A percentile compares a stretch with the other conserved stretches of the same genome.
phyloP scores from a whole-genome alignment of 2,329 filamentous ascomycete genomes.

The Dryadomyces sulphureus region DNA sequence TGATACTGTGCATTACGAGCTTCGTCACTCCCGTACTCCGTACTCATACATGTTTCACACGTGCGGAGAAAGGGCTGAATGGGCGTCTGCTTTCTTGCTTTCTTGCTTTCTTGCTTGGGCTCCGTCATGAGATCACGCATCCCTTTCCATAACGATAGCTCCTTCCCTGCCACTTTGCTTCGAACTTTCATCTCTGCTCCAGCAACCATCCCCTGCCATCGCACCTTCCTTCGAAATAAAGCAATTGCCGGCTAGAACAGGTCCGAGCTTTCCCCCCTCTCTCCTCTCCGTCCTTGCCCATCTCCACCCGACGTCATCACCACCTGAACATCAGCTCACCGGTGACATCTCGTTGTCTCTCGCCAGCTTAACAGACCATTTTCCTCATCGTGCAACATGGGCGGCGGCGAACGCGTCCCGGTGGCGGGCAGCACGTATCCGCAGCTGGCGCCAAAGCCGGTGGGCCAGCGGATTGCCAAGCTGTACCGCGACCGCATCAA shows the following conservation, averaged over 20 bases:
- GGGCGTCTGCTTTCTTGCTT: no score
- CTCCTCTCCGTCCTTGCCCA: neutral
- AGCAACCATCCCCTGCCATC: no score
- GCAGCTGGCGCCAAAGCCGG: constrained; percentile 12
- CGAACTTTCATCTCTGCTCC: neutral
- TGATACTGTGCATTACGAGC: no score
- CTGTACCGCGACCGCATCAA: constrained; percentile 13
- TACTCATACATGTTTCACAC: no score
- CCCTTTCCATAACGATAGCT: neutral
- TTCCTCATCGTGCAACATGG: constrained; percentile 9
- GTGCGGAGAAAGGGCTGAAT: no score
- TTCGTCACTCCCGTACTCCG: no score
- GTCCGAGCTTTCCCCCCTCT: neutral
- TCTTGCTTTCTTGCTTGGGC: no score
- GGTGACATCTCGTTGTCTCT: neutral
- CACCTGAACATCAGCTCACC: neutral
- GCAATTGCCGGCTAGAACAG: neutral
- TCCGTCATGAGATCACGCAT: neutral
- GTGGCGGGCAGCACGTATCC: constrained; percentile 10
- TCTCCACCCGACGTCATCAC: neutral
- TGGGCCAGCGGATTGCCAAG: constrained; percentile 12
- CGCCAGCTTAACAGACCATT: neutral
- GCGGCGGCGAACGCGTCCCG: constrained; percentile 11
- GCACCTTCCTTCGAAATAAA: neutral
- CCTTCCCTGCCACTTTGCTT: neutral